phyloP scores from a whole-genome alignment of 352 stramenopile genomes.

The Pythium periplocum region DNA sequence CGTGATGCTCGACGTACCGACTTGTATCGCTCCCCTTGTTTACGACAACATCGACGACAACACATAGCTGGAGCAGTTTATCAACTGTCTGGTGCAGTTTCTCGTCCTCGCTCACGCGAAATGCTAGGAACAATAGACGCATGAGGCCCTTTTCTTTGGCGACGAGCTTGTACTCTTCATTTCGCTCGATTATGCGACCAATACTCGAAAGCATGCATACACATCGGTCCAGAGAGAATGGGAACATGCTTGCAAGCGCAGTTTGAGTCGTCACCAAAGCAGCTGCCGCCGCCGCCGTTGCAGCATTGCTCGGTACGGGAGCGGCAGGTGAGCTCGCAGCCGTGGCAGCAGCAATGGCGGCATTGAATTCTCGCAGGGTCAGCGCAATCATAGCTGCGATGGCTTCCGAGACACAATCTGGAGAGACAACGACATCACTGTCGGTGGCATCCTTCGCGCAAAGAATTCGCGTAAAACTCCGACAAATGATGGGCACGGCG shows the following conservation, averaged over 20 bases:
- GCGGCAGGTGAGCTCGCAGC: conserved; percentile 15
- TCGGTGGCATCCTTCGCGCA: conserved; percentile 17
- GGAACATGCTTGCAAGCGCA: conserved; percentile 19
- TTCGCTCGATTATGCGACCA: conserved; percentile 43
- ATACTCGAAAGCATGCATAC: conserved; percentile 35
- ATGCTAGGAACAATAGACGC: conserved; percentile 33
- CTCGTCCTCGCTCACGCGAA: conserved; percentile 24
- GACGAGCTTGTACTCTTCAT: conserved; percentile 29
- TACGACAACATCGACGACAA: conserved; percentile 22
- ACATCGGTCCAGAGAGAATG: conserved; percentile 25
- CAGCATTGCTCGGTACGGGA: conserved; percentile 15
- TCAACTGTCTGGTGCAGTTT: conserved; percentile 47
- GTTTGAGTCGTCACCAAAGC: conserved; percentile 18
- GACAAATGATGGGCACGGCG: conserved; percentile 28
- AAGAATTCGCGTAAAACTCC: conserved; percentile 30
- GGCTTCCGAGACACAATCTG: no score
- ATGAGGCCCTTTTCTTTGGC: conserved; percentile 32
- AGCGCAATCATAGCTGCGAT: conserved; percentile 34
- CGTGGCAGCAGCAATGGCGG: conserved; percentile 15
- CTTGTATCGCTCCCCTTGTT: background rate
- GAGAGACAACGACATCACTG: no score
- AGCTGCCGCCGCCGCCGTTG: conserved; percentile 18
- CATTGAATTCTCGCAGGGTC: conserved; percentile 15
- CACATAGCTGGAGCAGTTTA: conserved; percentile 54
- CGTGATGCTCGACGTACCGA: no score